Evolutionary conservation across 345 rosid genomes (phyloP).

Genomic region (Luvunga scandens): DNA sequence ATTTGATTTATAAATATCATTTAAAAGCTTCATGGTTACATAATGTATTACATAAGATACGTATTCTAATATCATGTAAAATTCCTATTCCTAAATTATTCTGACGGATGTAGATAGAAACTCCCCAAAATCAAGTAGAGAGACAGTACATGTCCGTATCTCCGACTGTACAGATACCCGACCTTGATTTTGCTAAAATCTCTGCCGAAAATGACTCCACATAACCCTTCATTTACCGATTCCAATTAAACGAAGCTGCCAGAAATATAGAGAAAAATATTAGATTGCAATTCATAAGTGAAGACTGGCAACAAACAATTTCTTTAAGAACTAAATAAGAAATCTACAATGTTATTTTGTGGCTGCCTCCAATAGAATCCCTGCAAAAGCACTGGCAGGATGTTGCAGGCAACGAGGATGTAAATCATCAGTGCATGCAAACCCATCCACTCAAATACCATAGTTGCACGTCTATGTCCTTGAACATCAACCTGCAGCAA

Average conservation of each 20-base stretch:
- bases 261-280: neutral
- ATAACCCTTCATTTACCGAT: conserved; percentile 30
- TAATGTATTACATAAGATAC: too few relatives aligned
- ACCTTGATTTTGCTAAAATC: neutral
- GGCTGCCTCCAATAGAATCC: conserved; percentile 84
- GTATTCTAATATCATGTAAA: neutral
- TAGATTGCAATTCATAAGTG: neutral
- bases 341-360: conserved; percentile 63
- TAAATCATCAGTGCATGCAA: conserved; percentile 67
- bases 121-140: neutral
- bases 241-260: conserved; percentile 49
- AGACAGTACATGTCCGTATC: neutral
- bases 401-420: conserved; percentile 61
- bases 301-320: neutral
- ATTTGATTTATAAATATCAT: neutral
- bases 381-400: conserved; percentile 58
- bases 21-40: neutral
- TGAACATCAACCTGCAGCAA: conserved; percentile 54
- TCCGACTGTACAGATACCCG: neutral
- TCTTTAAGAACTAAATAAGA: too few relatives aligned
- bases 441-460: conserved; percentile 85
- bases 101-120: neutral
- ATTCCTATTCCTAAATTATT: neutral
- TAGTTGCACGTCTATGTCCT: conserved; percentile 43
- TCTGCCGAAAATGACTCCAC: neutral